phyloP scores from a whole-genome alignment of 2,329 filamentous ascomycete genomes.

The Cordyceps fumosorosea region DNA sequence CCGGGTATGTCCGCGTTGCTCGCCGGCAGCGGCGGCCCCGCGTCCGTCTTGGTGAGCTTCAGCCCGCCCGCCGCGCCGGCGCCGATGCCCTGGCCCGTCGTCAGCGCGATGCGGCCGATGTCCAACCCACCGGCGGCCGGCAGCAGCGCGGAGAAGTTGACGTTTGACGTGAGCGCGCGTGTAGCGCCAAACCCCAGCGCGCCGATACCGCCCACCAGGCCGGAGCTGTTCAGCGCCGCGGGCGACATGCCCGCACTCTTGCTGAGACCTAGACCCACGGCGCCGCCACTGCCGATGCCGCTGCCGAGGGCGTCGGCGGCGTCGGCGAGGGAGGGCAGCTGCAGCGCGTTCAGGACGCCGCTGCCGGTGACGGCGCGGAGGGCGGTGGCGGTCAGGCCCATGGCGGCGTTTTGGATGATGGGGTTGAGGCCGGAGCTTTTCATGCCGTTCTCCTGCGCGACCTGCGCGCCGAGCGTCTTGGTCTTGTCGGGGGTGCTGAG shows the following conservation, averaged over 20 bases:
- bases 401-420: constrained; percentile 23
- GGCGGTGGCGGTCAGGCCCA: constrained; percentile 23
- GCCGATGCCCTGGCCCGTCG: constrained; percentile 11
- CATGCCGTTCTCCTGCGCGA: constrained; percentile 24
- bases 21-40: background rate
- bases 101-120: constrained; percentile 3
- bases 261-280: constrained; percentile 19
- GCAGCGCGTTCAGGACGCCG: constrained; percentile 6
- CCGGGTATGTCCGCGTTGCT: constrained; percentile 8
- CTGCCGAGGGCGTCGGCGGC: constrained; percentile 19
- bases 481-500: constrained; percentile 15
- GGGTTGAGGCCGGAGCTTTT: constrained; percentile 24
- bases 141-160: constrained; percentile 17
- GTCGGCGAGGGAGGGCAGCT: constrained; percentile 15
- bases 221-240: constrained; percentile 17
- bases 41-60: constrained; percentile 10
- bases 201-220: constrained; percentile 18
- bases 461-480: constrained; percentile 16
- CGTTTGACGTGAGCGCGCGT: constrained; percentile 20
- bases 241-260: constrained; percentile 11
- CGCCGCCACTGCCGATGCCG: constrained; percentile 20
- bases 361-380: constrained; percentile 21
- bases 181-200: constrained; percentile 24
- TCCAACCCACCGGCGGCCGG: background rate
- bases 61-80: constrained; percentile 15